Evolutionary conservation across 2,329 filamentous ascomycete genomes (phyloP), one percentile per base, ranked within the genome.

Genomic region (Aureobasidium sp.): DNA sequence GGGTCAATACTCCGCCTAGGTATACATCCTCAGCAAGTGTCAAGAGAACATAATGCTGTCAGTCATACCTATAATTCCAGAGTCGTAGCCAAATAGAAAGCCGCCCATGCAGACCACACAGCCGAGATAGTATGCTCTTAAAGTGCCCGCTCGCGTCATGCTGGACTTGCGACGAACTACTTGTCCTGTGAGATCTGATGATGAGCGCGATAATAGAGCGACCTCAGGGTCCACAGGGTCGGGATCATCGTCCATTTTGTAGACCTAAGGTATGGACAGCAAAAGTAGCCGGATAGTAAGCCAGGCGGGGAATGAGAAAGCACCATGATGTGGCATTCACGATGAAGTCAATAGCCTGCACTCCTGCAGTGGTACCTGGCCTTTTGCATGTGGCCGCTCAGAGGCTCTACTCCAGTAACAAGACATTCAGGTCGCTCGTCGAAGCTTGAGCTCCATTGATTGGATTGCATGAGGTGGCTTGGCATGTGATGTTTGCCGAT

Each of bases 101-200:
- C 84, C 84, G 9, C 84, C 84, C 68, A 84, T 81, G 69, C 84
- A 87, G 16, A 86, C 81, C 4, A 87, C 81, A 2, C 76, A 76
- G 3, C 83, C 84, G 13, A 87, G 78, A 79, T 81, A 87, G 71
- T 86, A 87, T 36, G 83, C 83, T 65, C 85, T 77, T 40, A 84
- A 69, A 62, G 75, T 80, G 29, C 82, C 83, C 27, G 74, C 23
- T 11, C 59, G 59, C 45, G 59, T 63, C 65, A 64, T 67, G n/a
- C 31, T 51, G 33, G 40, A 36, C 29, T 53, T 20, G 47, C 45
- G 25, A 53, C 27, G 59, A 23, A 48, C 16, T 43, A n/a, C 15
- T 33, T 18, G 59, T 25, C 42, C 36, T 6, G n/a, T 16, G 16
- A 33, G 31, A 8, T 48, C 47, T 38, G 59, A 62, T 33, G 59